Evolutionary conservation across 2,329 filamentous ascomycete genomes (phyloP), one percentile per base, ranked within the genome.

Genomic region (Thielaviopsis ethacetica): DNA sequence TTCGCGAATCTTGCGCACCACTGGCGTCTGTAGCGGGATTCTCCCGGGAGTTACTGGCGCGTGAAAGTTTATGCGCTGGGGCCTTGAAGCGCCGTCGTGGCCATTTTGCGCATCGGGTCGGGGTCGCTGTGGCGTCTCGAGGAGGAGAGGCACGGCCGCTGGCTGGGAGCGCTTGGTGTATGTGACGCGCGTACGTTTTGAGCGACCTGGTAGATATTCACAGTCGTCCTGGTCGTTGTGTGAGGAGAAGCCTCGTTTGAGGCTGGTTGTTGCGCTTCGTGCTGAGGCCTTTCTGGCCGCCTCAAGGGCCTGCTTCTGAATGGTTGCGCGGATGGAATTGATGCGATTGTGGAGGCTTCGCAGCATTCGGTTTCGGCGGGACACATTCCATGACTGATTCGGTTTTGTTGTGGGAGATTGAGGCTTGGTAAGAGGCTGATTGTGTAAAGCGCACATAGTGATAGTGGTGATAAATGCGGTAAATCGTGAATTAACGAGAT

Each of bases 21-120:
- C 54, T 1, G 69, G 67, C 7, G 68, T 70, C 12, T 66, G 54
- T 24, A 71, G 66, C 41, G 66, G 63, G 52, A 69, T 62, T 17
- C 63, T 62, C 5, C 59, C 59, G 12, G 59, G 59, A 26, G 59
- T 61, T 38, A 47, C 41, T 22, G 59, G 59, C 22, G 56, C 56
- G 30, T 52, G 56, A 53, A 59, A 61, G 12, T 34, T 49, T 13
- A 61, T 15, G 38, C 53, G 53, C 2, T 26, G 27, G 9, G 54
- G 21, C 26, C 47, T 49, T 26, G 54, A 4, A 22, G 24, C 10
- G 1, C 24, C 21, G 27, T 56, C 44, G 21, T 5, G 5, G 26
- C 19, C 30, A 17, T 44, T 15, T 44, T 17, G 38, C 13, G 38
- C 38, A 44, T 52, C 30, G 3, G 53, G 17, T 27, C 47, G 38